Evolutionary conservation across 2,329 filamentous ascomycete species (phyloP), one percentile per base, ranked within the genome.

Genomic region (Mollisiaceae sp.): DNA sequence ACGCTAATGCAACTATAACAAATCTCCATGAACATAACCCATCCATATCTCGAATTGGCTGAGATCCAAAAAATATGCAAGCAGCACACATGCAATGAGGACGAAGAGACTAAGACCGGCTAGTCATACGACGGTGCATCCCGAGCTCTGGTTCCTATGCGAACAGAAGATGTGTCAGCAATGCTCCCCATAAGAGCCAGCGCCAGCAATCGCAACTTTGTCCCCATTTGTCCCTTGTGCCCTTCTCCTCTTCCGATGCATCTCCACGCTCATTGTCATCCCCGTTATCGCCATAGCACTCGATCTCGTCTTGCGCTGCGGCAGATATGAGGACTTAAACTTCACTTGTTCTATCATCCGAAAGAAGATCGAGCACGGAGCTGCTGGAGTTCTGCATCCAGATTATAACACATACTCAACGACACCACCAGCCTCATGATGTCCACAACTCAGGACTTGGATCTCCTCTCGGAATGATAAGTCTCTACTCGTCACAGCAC

Each of bases 51-150:
- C 50, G 50, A 54, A 35, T 54, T 54, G 50, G 12, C 15, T 5
- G 27, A 35, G n/a, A 27, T 54, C 18, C 50, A 35, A 12, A 35
- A 18, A 4, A 32, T 54, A 18, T 8, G 50, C 50, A 27, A 54
- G 27, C 14, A 54, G 50, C 22, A 54, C 24, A 24, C 50, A 54
- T 54, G 24, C 55, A 3, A 57, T 38, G 32, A 57, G 18, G 32
- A 67, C 64, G 12, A 66, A 27, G 11, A 71, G 41, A 62, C 67
- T 69, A 8, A 70, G 43, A 35, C 60, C 71, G 67, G 71, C 69
- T 68, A 73, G 71, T 73, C 73, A 74, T 8, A 72, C 45, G 60
- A 73, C 68, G 24, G 60, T 70, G 60, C 73, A 74, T 57, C 63
- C 66, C 20, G 71, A 72, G 24, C 63, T 66, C 24, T 65, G 59